Percentiles rank a stretch among this genome's conserved stretches.
Conservation (phyloP, 2,329 filamentous ascomycete species). For the Xylariaceae sp. region DNA sequence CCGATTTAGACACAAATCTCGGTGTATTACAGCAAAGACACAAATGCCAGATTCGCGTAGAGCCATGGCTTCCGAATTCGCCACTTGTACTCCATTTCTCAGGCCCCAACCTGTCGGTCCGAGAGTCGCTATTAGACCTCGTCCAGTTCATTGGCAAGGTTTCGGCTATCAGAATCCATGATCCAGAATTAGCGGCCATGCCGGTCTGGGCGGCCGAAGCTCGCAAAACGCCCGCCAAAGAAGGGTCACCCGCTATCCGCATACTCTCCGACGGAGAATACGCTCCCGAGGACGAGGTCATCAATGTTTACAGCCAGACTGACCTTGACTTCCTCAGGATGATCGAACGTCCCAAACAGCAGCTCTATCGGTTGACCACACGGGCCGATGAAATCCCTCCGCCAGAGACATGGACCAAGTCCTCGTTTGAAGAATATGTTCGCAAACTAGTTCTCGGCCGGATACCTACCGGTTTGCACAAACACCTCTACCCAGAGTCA, state of each 20-base stretch:
- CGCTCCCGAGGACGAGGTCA: constrained; percentile 16
- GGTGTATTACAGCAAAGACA: constrained; percentile 24
- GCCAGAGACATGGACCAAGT: constrained; percentile 26
- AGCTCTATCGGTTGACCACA: constrained; percentile 16
- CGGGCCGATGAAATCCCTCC: constrained; percentile 25
- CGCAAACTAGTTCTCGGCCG: constrained; percentile 24
- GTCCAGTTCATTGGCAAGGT: constrained; percentile 23
- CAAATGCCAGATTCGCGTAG: constrained; percentile 23
- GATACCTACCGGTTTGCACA: constrained; percentile 23
- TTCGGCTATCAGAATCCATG: constrained; percentile 23
- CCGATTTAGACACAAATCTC: constrained; percentile 23
- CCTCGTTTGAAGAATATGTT: constrained; percentile 28
- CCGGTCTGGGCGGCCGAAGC: constrained; percentile 15
- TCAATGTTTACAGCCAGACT: constrained; percentile 20
- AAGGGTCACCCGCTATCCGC: constrained; percentile 1
- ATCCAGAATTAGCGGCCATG: constrained; percentile 10
- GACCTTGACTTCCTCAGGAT: background rate
- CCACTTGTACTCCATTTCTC: constrained; percentile 25
- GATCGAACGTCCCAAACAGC: constrained; percentile 1
- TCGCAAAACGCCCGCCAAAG: too few species aligned
- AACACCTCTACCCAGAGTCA: constrained; percentile 23
- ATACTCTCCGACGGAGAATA: constrained; percentile 16
- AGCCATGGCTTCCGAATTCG: constrained; percentile 15
- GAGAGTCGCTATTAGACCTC: constrained; percentile 25
- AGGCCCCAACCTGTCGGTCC: constrained; percentile 25